Base-by-base conservation (phyloP, 768 basidiomycete genomes). In the Mycena capillaripes region DNA sequence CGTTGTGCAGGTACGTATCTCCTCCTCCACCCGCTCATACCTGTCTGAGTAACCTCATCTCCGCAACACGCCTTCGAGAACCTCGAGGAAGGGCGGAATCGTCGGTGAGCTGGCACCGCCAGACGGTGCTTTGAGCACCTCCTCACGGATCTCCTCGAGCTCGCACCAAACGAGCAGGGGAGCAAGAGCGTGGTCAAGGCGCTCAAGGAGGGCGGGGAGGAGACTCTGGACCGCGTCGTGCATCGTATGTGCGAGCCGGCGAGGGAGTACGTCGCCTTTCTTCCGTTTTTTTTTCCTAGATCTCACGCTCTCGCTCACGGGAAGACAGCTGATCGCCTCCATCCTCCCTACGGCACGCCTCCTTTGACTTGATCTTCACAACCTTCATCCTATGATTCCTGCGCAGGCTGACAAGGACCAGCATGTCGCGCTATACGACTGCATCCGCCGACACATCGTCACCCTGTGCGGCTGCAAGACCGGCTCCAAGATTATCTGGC, bases 391-490 rank as follows among this genome's bases (percentile, higher is more conserved):
- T n/a, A n/a, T n/a, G n/a, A n/a, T n/a, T n/a, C n/a, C n/a, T n/a
- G n/a, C n/a, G n/a, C 64, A 95, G 94, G 93, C 93, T 63, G 93
- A 95, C 82, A 95, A 95, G 80, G 95, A 95, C 63, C 95, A 96
- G 79, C 90, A 95, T 23, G 90, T 92, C 3, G 81, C 91, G 70
- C 84, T 96, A 38, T 96, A 95, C 76, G 95, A 96, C 50, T 95
- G 95, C 76, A 95, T 96, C 74, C 88, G 92, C 44, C 93, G 94
- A 3, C 94, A 96, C 77, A 95, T 96, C 74, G 95, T 96, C 56
- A 96, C 95, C 32, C 86, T 96, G n/a, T 89, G 95, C 44, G 95
- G 95, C 25, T 95, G 94, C 79, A 96, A 96, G 86, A 95, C 95
- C 2, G 95, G 95, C 30, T 95, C 95, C 1, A 95, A 95, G 79